These are phyloP conservation scores for Zychaea mexicana DNA, from an alignment of 371 early-diverging fungal genomes.

Conservation along the genomic window DNA sequence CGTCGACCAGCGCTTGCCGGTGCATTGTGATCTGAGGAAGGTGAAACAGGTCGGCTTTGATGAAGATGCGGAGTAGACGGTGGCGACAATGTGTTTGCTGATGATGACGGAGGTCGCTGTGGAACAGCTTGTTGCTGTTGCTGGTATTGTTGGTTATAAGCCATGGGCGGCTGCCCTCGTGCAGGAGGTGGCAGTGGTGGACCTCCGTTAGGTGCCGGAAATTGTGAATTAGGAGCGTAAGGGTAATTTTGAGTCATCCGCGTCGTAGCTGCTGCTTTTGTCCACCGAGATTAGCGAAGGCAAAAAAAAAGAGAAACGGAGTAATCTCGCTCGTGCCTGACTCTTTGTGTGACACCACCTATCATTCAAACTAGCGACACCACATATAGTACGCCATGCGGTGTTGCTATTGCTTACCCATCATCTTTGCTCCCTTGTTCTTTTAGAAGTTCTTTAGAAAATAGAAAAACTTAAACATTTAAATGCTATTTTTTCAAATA, in stretches of 20 bases:
- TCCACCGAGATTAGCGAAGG: not conserved
- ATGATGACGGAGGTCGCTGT: slow-evolving; percentile 2
- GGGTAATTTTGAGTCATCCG: slow-evolving; percentile 14
- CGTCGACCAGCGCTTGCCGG: slow-evolving; percentile 10
- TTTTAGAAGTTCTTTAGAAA: too few relatives aligned
- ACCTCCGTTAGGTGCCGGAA: not conserved
- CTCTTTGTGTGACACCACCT: not conserved
- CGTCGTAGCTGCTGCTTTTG: slow-evolving; percentile 3
- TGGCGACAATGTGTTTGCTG: slow-evolving; percentile 6
- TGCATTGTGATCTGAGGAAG: slow-evolving; percentile 3
- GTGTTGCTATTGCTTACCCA: too few relatives aligned
- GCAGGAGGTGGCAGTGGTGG: not conserved
- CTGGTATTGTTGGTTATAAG: not conserved
- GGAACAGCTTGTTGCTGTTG: not conserved
- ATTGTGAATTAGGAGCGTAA: slow-evolving; percentile 2
- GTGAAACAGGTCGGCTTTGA: slow-evolving; percentile 13
- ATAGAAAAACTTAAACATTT: too few relatives aligned
- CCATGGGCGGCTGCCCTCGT: slow-evolving; percentile 2
- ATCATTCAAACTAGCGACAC: not conserved
- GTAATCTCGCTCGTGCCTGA: not conserved
- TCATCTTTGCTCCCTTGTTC: not conserved
- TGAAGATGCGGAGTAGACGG: slow-evolving; percentile 7
- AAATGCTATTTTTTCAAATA: not conserved
- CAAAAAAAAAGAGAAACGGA: not conserved
- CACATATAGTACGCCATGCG: not conserved